Evolutionary conservation across 768 basidiomycete species (phyloP), one percentile per base, ranked within the genome.

Genomic region (Chiua virens): DNA sequence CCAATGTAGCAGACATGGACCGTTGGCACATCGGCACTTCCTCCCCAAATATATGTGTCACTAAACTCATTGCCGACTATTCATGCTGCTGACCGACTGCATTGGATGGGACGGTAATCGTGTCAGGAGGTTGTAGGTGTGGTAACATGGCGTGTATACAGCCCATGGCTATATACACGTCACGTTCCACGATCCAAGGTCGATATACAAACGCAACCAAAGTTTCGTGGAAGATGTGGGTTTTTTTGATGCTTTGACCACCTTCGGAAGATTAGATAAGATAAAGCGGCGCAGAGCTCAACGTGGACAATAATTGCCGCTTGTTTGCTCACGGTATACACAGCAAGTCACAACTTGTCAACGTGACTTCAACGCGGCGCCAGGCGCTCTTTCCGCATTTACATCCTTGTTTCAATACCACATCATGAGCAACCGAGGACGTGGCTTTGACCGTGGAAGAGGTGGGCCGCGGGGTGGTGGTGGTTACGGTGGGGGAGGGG

Each of bases 391-490:
- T 21, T 45, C 22, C 39, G 8, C 39, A 36, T 18, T 37, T 34
- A 14, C 41, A 34, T 18, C 39, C 39, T 38, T 27, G 40, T 15
- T 32, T 55, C 41, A 11, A 20, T 30, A 25, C 22, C 7, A 21
- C 18, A 37, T 44, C 22, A 73, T 74, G 73, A 66, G 71, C 67
- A 62, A 61, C 56, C 70, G 71, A 66, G 72, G 69, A 23, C 67
- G 78, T 60, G 78, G 72, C 61, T 63, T 65, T 25, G 73, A 69
- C 45, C 57, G 73, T 54, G 34, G 34, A 4, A 32, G 44, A 17
- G 44, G 45, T 37, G 35, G 35, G 2, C 71, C 73, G 23, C 72
- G 72, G n/a, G n/a, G n/a, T n/a, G n/a, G n/a, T 45, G 67, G 74
- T 32, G 65, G 66, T 23, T 30, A 30, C 13, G 63, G 70, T 4